phyloP scores from a whole-genome alignment of 164 flowering plant species.

The Hamamelis virginiana region DNA sequence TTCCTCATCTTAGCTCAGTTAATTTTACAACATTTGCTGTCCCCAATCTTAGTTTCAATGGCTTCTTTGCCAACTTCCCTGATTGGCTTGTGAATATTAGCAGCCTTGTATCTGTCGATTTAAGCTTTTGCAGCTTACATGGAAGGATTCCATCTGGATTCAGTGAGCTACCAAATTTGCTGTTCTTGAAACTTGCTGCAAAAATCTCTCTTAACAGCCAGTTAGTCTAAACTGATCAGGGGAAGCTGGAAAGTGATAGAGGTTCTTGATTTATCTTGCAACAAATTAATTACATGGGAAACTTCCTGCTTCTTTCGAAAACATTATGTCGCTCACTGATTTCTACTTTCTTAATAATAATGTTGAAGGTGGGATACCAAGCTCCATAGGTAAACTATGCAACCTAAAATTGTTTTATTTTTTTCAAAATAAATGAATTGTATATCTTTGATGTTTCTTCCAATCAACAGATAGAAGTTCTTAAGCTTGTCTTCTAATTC shows the following conservation, averaged over 20 bases:
- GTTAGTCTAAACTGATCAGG: conserved; percentile 17
- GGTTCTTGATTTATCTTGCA: conserved; percentile 26
- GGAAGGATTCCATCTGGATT: conserved; percentile 39
- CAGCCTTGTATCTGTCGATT: conserved; percentile 21
- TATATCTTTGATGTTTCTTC: conserved; percentile 20
- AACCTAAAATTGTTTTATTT: conserved; percentile 23
- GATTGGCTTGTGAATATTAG: conserved; percentile 26
- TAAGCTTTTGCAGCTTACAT: conserved; percentile 15
- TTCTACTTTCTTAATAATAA: conserved; percentile 18
- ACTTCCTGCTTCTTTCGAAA: conserved; percentile 31
- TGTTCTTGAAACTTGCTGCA: conserved; percentile 20
- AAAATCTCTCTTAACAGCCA: conserved; percentile 33
- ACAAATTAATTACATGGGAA: conserved; percentile 31
- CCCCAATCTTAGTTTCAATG: conserved; percentile 32
- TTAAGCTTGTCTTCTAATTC: conserved; percentile 31
- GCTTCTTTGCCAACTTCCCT: conserved; percentile 24
- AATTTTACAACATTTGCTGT: conserved; percentile 38
- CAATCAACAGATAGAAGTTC: conserved; percentile 26
- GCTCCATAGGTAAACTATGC: conserved; percentile 32
- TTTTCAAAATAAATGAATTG: conserved; percentile 9
- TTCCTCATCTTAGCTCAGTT: conserved; percentile 10
- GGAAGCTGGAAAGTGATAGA: conserved; percentile 22
- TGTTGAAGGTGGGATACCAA: conserved; percentile 30
- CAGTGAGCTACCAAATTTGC: conserved; percentile 28
- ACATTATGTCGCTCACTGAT: conserved; percentile 23